Base-by-base conservation (phyloP, 139 green algal genomes). In the Chlorella sp. region DNA sequence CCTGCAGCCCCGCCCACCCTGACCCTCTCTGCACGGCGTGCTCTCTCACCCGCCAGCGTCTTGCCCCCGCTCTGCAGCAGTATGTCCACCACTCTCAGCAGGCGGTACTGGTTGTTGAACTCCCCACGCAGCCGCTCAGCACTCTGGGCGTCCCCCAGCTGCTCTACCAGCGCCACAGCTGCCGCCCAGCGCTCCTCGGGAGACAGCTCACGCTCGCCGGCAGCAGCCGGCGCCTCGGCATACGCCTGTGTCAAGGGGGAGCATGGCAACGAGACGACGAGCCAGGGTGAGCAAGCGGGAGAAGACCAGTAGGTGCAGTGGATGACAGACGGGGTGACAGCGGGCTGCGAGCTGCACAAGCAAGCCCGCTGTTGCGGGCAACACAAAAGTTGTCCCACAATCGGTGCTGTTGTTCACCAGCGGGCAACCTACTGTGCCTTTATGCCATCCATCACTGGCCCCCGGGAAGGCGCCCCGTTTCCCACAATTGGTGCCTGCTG, bases 21-120 rank as follows among this genome's bases (percentile, higher is more conserved):
- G 30, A 37, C 71, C 28, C 24, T 2, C 22, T 14, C 66, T 14
- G 66, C 24, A n/a, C 4, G 3, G 2, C 73, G n/a, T 48, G 32
- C 34, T 61, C 22, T 21, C 86, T 28, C 57, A 90, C 87, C 87
- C 66, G 87, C 87, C 81, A 94, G 79, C 32, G 94, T 88, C 42
- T 60, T 86, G 64, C 90, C 83, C 2, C 94, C 93, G 9, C 92
- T 95, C 60, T 92, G 87, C 89, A 97, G 83, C 88, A 98, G 81
- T 40, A 99, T 94, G 90, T 95, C 91, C 36, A 98, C 91, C 77
- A 96, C 96, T 5, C 97, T 85, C 84, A 92, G 88, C 92, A 99
- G 91, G 18, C 97, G 92, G 92, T 99, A 99, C 86, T 94, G 97
- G 92, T 99, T 99, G 94, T 99, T 98, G 28, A 86, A 86, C 91